These are phyloP conservation scores for Solanum chacoense DNA, from an alignment of 305 asterid species.

Conservation along the genomic window DNA sequence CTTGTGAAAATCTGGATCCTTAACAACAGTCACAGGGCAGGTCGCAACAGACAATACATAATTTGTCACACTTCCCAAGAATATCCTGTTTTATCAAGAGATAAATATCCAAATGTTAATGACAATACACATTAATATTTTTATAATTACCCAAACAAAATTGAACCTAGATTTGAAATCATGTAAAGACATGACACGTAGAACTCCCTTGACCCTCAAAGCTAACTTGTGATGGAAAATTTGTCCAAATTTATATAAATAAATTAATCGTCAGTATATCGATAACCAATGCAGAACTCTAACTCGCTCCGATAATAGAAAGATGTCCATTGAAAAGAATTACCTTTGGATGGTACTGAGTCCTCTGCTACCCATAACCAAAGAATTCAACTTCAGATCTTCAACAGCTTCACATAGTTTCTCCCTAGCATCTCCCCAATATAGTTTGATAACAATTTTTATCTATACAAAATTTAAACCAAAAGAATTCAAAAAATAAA, in stretches of 20 bases:
- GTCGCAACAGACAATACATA: conserved; percentile 50
- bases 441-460: conserved; percentile 38
- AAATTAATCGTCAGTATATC: too few relatives aligned
- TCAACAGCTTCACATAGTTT: conserved; percentile 47
- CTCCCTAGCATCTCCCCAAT: conserved; percentile 86
- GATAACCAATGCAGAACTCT: too few relatives aligned
- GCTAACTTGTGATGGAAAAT: too few relatives aligned
- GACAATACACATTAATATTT: too few relatives aligned
- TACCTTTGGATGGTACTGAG: conserved; percentile 51
- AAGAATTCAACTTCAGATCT: conserved; percentile 50
- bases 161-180: background rate
- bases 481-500: background rate
- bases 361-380: conserved; percentile 88
- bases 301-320: too few relatives aligned
- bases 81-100: conserved; percentile 35
- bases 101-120: background rate
- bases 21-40: conserved; percentile 78
- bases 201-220: too few relatives aligned
- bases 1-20: conserved; percentile 52
- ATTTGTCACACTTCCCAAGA: conserved; percentile 81
- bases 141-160: background rate
- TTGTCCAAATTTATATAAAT: too few relatives aligned
- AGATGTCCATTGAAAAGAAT: background rate
- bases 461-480: conserved; percentile 25
- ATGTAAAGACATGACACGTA: too few relatives aligned